Conservation (phyloP, 2,329 filamentous ascomycete species). For the Venturia oleaginea region DNA sequence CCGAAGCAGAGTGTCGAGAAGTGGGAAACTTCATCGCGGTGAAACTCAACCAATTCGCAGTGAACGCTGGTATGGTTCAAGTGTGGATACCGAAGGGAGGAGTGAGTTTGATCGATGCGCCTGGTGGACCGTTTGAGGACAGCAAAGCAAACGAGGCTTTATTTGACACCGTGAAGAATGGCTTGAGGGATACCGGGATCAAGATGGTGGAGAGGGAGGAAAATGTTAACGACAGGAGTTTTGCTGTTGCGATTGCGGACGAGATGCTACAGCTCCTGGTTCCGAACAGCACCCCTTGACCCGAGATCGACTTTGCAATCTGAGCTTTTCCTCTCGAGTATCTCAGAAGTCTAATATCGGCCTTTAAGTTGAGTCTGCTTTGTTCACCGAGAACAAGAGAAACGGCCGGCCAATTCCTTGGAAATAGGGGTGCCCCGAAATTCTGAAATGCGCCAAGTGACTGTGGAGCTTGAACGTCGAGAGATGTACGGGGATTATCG, state of each 20-base stretch:
- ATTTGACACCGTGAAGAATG: constrained; percentile 39
- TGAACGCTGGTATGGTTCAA: constrained; percentile 35
- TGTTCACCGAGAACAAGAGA: too few relatives aligned
- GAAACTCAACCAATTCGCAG: constrained; percentile 38
- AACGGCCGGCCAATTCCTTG: too few relatives aligned
- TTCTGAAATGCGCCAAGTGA: not conserved
- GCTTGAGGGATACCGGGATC: constrained; percentile 42
- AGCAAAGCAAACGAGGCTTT: constrained; percentile 38
- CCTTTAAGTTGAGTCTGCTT: too few relatives aligned
- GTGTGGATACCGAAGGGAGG: constrained; percentile 53
- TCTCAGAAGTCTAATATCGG: not conserved
- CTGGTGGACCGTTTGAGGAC: constrained; percentile 45
- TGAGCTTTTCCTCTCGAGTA: not conserved
- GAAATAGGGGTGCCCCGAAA: not conserved
- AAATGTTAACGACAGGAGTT: constrained; percentile 46
- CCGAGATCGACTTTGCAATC: not conserved
- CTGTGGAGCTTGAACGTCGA: not conserved
- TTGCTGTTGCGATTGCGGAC: constrained; percentile 28
- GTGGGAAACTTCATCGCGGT: constrained; percentile 49
- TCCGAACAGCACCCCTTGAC: not conserved
- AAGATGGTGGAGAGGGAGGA: constrained; percentile 40
- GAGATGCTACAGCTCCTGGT: not conserved
- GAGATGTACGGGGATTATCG: not conserved
- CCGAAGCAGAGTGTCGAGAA: constrained; percentile 43
- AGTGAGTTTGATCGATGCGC: constrained; percentile 51